Conservation (phyloP, 1,139 yeast genomes). For the Blastobotrys elegans region DNA sequence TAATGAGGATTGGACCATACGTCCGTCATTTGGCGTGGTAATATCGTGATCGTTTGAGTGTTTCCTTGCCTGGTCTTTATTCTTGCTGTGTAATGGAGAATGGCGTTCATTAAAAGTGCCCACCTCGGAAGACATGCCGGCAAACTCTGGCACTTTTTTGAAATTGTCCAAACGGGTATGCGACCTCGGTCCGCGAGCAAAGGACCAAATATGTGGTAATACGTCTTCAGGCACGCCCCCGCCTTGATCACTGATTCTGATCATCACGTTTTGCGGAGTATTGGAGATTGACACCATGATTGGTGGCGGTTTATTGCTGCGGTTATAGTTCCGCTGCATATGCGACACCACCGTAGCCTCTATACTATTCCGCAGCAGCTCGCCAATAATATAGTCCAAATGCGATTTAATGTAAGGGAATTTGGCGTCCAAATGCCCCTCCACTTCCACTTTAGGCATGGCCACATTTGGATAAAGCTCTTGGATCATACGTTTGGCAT, state of each 20-base stretch:
- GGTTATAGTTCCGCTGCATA: conserved; percentile 30
- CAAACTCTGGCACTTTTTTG: conserved; percentile 37
- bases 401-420: conserved; percentile 87
- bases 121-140: conserved; percentile 29
- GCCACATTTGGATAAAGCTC: conserved; percentile 46
- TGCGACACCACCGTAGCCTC: conserved; percentile 64
- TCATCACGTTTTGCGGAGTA: conserved; percentile 60
- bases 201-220: conserved; percentile 72
- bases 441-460: conserved; percentile 70
- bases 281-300: conserved; percentile 66
- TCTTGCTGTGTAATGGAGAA: background rate
- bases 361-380: conserved; percentile 74
- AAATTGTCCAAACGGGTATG: conserved; percentile 30
- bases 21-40: background rate
- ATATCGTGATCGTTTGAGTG: background rate
- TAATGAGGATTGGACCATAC: conserved; percentile 38
- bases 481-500: conserved; percentile 39
- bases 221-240: conserved; percentile 70
- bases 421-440: conserved; percentile 53
- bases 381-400: conserved; percentile 79
- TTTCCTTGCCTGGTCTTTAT: background rate
- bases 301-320: conserved; percentile 49
- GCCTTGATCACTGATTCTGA: conserved; percentile 83
- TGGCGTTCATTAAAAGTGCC: conserved; percentile 18
- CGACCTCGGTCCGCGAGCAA: conserved; percentile 39